Conservation (phyloP, 768 basidiomycete species). For the Podaxis pistillaris region DNA sequence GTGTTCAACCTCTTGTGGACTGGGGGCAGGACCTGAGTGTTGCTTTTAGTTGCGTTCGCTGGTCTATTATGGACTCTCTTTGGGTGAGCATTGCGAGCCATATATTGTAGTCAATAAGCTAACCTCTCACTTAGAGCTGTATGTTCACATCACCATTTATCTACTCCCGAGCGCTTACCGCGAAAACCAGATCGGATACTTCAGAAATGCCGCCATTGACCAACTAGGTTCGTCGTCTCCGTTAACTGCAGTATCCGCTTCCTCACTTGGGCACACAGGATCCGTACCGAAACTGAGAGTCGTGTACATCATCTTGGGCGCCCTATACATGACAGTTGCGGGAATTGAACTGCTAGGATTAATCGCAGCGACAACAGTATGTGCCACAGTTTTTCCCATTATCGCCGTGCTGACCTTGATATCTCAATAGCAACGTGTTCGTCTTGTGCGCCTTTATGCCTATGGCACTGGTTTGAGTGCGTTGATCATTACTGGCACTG, state of each 20-base stretch:
- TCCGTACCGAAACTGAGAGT: constrained; percentile 44
- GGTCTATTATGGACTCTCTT: constrained; percentile 60
- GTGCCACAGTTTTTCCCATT: constrained; percentile 22
- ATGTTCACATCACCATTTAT: constrained; percentile 19
- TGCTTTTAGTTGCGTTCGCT: constrained; percentile 37
- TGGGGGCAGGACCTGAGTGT: background rate
- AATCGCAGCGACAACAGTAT: constrained; percentile 46
- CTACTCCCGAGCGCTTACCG: constrained; percentile 1
- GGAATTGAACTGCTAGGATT: constrained; percentile 60
- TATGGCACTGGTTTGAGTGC: constrained; percentile 45
- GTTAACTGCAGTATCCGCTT: background rate
- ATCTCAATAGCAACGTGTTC: constrained; percentile 48
- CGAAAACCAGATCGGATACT: constrained; percentile 53
- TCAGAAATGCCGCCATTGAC: constrained; percentile 50
- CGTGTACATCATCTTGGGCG: constrained; percentile 59
- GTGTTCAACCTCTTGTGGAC: constrained; percentile 10
- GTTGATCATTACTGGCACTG: constrained; percentile 48
- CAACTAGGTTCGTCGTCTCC: constrained; percentile 40
- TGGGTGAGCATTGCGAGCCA: constrained; percentile 44
- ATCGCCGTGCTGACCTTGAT: background rate
- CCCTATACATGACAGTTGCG: constrained; percentile 49
- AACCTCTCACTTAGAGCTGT: constrained; percentile 27
- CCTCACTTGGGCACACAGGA: constrained; percentile 25
- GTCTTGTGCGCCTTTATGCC: constrained; percentile 55
- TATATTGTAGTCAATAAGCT: background rate